phyloP scores from a whole-genome alignment of 495 filamentous ascomycete species.

The Penicillium canariense region DNA sequence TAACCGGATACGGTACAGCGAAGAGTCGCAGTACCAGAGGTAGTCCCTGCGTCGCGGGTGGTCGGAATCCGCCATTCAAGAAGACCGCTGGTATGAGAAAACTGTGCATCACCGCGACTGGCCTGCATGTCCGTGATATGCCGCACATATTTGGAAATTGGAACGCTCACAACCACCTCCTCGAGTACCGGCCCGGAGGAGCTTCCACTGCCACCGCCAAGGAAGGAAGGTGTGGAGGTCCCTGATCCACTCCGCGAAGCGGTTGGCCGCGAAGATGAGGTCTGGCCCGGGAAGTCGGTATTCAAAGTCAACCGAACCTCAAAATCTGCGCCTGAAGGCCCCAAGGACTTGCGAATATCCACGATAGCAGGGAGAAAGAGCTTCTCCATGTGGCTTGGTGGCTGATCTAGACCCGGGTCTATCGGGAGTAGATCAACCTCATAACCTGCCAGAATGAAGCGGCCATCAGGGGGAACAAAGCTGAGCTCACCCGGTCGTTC shows the following conservation, averaged over 20 bases:
- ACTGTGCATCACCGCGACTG: constrained; percentile 80
- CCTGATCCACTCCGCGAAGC: constrained; percentile 45
- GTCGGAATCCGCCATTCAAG: constrained; percentile 84
- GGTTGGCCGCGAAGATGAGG: constrained; percentile 33
- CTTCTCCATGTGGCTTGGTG: constrained; percentile 54
- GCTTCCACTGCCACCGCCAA: constrained; percentile 53
- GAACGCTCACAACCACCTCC: constrained; percentile 77
- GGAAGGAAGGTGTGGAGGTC: constrained; percentile 59
- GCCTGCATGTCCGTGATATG: constrained; percentile 85
- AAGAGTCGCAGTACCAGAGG: constrained; percentile 67
- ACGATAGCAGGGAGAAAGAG: constrained; percentile 78
- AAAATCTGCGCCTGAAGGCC: constrained; percentile 73
- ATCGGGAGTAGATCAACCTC: constrained; percentile 86
- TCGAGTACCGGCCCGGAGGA: constrained; percentile 62
- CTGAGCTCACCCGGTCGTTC: constrained; percentile 86
- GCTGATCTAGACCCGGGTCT: constrained; percentile 40
- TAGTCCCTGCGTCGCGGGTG: constrained; percentile 56
- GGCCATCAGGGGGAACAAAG: constrained; percentile 92
- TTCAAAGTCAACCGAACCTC: constrained; percentile 79
- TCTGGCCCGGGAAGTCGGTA: constrained; percentile 52
- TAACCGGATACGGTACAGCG: constrained; percentile 77
- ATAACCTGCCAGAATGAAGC: constrained; percentile 93
- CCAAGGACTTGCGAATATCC: constrained; percentile 77
- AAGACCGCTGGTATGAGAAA: constrained; percentile 62
- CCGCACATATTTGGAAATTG: constrained; percentile 75